Conservation (phyloP, 106 monocot genomes). For the Dendrobium nobile region DNA sequence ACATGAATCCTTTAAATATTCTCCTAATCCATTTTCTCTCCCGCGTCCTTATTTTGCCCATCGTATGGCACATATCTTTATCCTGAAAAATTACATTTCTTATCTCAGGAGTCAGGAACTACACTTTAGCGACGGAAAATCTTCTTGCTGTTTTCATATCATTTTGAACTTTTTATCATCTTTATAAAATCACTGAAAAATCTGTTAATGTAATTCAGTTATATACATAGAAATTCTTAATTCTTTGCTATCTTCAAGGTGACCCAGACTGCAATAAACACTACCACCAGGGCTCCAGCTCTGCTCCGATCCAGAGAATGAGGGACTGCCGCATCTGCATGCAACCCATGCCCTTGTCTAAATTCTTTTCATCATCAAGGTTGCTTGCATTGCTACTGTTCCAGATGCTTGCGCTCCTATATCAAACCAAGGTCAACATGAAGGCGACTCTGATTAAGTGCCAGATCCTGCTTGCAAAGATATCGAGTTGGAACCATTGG, state of each 20-base stretch:
- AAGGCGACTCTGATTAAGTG: slow-evolving; percentile 2
- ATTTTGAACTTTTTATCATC: too few species aligned
- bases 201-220: too few species aligned
- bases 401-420: background rate
- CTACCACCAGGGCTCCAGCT: background rate
- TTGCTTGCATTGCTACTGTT: slow-evolving; percentile 8
- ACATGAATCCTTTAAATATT: too few species aligned
- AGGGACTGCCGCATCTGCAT: slow-evolving; percentile 13
- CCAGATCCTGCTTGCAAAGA: slow-evolving; percentile 7
- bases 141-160: too few species aligned
- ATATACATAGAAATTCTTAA: background rate
- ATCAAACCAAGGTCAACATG: slow-evolving; percentile 2
- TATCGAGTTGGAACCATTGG: background rate
- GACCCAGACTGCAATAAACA: background rate
- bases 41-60: too few species aligned
- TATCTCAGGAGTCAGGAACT: background rate
- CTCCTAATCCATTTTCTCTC: too few species aligned
- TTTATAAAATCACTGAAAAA: too few species aligned
- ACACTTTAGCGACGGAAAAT: too few species aligned
- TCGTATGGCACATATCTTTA: background rate
- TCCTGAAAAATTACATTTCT: background rate
- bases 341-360: background rate
- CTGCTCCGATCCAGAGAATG: background rate
- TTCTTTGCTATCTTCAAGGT: background rate
- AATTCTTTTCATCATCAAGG: background rate